Percentiles rank a stretch among this genome's conserved stretches.
Evolutionary conservation across 164 flowering plant genomes (phyloP).

Genomic region (Nelumbo lutea): DNA sequence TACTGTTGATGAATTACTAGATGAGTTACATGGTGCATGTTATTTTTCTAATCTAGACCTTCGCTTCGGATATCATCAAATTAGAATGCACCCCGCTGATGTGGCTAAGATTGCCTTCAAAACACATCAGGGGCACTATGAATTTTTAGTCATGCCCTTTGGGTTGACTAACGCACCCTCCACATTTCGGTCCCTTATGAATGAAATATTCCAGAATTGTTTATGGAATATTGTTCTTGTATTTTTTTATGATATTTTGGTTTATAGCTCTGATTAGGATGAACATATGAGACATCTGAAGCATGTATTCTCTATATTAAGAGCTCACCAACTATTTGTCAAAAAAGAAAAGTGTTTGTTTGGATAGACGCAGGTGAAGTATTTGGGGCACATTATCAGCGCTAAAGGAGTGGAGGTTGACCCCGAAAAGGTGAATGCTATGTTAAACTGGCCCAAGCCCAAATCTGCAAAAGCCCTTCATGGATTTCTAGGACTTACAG

Average conservation of each 20-base stretch:
- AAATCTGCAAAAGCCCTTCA: no score
- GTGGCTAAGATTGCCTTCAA: not conserved
- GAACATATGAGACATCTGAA: not conserved
- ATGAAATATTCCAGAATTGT: not conserved
- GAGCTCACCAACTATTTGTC: not conserved
- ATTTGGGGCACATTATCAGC: no score
- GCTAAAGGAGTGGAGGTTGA: no score
- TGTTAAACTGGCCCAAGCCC: no score
- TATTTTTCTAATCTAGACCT: not conserved
- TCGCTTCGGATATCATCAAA: not conserved
- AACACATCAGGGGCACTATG: not conserved
- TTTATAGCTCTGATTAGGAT: not conserved
- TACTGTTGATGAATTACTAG: not conserved
- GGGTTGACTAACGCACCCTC: not conserved
- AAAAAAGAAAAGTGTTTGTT: not conserved
- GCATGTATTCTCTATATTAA: not conserved
- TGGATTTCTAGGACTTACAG: no score
- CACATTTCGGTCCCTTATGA: not conserved
- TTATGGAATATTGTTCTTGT: no score
- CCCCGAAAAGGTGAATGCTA: no score
- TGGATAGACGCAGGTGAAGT: not conserved
- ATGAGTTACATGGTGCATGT: not conserved
- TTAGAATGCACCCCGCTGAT: not conserved
- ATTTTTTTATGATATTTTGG: not conserved
- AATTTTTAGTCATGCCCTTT: not conserved